Evolutionary conservation across 192 early-diverging fungal species (phyloP).

Genomic region (Coemansia javaensis): DNA sequence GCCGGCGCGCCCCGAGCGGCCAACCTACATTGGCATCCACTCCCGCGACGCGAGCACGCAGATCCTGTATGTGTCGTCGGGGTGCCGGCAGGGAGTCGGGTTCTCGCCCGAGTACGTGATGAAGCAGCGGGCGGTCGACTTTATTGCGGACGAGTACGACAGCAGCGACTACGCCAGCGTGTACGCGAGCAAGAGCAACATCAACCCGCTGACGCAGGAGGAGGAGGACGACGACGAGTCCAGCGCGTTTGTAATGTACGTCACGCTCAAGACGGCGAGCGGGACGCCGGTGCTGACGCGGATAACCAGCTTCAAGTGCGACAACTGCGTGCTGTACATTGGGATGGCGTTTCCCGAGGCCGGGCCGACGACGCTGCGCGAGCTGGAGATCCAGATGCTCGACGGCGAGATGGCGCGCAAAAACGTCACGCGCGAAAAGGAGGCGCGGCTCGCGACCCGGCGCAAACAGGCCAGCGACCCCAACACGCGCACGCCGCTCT

Average conservation of each 20-base stretch:
- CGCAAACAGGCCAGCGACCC: background rate
- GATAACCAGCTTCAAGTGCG: constrained; percentile 31
- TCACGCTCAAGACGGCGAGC: constrained; percentile 15
- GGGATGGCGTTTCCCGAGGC: constrained; percentile 14
- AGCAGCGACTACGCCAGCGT: constrained; percentile 24
- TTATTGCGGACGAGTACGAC: constrained; percentile 30
- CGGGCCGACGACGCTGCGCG: constrained; percentile 9
- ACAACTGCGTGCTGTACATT: constrained; percentile 29
- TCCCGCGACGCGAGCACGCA: constrained; percentile 16
- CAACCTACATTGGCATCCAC: constrained; percentile 37
- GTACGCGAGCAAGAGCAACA: constrained; percentile 23
- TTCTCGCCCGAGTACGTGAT: constrained; percentile 23
- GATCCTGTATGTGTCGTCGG: constrained; percentile 40
- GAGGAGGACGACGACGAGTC: constrained; percentile 34
- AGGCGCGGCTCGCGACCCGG: background rate
- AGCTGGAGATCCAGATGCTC: constrained; percentile 35
- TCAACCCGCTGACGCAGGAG: no score
- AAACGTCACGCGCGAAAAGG: constrained; percentile 10
- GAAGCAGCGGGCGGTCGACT: constrained; percentile 16
- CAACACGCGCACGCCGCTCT: constrained; percentile 9
- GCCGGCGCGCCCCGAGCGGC: no score
- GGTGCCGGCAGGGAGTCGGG: constrained; percentile 26
- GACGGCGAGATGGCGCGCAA: constrained; percentile 21
- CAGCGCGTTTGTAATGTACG: constrained; percentile 32
- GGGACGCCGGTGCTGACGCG: constrained; percentile 20